Base-by-base conservation (phyloP, 176 grass and related monocot species). In the Juncus effusus region DNA sequence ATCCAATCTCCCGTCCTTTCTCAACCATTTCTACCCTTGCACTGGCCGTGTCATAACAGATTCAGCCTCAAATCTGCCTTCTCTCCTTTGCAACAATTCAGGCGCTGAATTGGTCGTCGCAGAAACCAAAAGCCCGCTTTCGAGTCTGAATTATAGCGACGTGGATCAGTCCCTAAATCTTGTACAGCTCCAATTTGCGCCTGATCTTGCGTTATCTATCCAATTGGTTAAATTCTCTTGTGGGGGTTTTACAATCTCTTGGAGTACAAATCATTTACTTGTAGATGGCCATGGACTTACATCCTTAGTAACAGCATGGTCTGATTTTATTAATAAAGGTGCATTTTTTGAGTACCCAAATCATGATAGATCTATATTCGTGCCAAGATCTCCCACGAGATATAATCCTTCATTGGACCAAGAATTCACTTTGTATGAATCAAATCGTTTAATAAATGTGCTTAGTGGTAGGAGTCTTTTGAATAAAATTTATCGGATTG, bases 41-140 rank as follows among this genome's bases (percentile, higher is more conserved):
- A 41, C 70, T 3, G 76, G 76, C 13, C 63, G 64, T 61, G 53
- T 84, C 28, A 38, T 6, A 5, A 28, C 10, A 0, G 35, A 79
- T 7, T 50, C 36, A 1, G 6, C 4, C 42, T 54, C 76, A 16
- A 72, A 70, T 3, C 5, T 84, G 1, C 81, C 81, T 13, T 65
- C 54, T 38, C 15, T 89, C 74, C 38, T 69, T 2, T 89, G 82
- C 59, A 19, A 62, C 55, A 94, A 94, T 77, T 74, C 50, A 0
- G 90, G 90, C 16, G 90, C 82, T 8, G 90, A 94, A 77, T 75
- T 89, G 36, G 74, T 94, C 4, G 56, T 94, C 12, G 82, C 82
- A 10, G 28, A 62, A 39, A 53, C 79, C 14, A 49, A 13, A 8
- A 49, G 45, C 10, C 1, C 41, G 28, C 76, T 94, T 3, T 64